These are phyloP conservation scores for Arxiozyma heterogenica DNA, from an alignment of 1,139 yeast species.

Conservation along the genomic window DNA sequence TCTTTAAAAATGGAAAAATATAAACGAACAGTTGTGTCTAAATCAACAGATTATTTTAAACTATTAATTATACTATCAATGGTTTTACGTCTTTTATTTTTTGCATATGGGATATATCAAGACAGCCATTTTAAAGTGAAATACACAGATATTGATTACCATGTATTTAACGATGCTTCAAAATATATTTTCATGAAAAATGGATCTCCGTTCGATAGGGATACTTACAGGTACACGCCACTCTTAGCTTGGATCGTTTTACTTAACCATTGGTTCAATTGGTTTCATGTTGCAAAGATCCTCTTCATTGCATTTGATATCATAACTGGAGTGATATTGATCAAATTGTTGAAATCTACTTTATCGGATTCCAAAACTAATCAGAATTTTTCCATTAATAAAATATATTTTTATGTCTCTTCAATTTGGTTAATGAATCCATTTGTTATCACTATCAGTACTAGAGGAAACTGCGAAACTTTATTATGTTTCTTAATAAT, in stretches of 20 bases:
- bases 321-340: constrained; percentile 64
- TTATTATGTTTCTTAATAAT: constrained; percentile 71
- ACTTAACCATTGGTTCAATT: constrained; percentile 49
- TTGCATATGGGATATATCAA: constrained; percentile 79
- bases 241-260: constrained; percentile 70
- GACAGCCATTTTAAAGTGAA: constrained; percentile 70
- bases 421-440: constrained; percentile 82
- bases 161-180: constrained; percentile 90
- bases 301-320: constrained; percentile 72
- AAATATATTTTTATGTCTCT: not conserved
- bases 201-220: constrained; percentile 69
- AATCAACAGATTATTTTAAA: not conserved
- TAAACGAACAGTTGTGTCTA: not conserved
- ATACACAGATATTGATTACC: constrained; percentile 89
- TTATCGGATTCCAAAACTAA: not conserved
- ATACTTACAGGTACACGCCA: constrained; percentile 90
- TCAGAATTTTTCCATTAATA: not conserved
- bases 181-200: constrained; percentile 49
- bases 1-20: not conserved
- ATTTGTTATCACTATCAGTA: constrained; percentile 87
- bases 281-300: constrained; percentile 66
- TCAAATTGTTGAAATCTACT: constrained; percentile 33
- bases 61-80: not conserved
- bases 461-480: constrained; percentile 92
- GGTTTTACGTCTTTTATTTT: constrained; percentile 35